Base-by-base conservation (phyloP, 495 filamentous ascomycete species). In the Aspergillus biplanus region DNA sequence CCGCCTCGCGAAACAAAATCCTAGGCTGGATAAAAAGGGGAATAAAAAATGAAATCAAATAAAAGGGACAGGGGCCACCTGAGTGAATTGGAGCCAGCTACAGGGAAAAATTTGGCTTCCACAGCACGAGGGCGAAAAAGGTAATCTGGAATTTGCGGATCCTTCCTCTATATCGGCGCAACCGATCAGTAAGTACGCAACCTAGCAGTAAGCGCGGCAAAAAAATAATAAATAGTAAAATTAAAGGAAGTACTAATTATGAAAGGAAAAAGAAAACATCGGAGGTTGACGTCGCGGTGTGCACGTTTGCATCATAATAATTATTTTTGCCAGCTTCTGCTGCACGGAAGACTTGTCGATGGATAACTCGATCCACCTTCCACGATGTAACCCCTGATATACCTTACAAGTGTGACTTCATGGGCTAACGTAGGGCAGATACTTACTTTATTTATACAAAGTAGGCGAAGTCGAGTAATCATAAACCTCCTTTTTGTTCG, bases 41-140 rank as follows among this genome's bases (percentile, higher is more conserved):
- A 53, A 27, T 31, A 11, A 18, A 50, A n/a, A 50, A 18, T 27
- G 16, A 44, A 49, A 39, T 13, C 56, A 57, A 56, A 35, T 46
- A 9, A 21, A 48, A 50, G 31, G 56, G 34, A 56, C 61, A 63
- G 65, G 65, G 65, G 61, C 60, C 46, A 63, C 53, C 37, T 56
- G 52, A 61, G 47, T 60, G 52, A 57, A 61, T 31, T 47, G 39
- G 65, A 55, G 61, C 59, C 58, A 59, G 64, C 59, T 16, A 65
- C 50, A 53, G 59, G 59, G 48, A 52, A 53, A 57, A 63, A 44
- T 61, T 57, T 59, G 46, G 56, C 59, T 56, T 62, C 58, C 53
- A 61, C 64, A 61, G 67, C 67, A 66, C 59, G 61, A 64, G 58
- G 35, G 61, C 67, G 52, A 65, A 66, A 66, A 66, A 64, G 64